These are phyloP conservation scores for Mortierella sp. DNA, from an alignment of 371 early-diverging fungal species.

Conservation along the genomic window DNA sequence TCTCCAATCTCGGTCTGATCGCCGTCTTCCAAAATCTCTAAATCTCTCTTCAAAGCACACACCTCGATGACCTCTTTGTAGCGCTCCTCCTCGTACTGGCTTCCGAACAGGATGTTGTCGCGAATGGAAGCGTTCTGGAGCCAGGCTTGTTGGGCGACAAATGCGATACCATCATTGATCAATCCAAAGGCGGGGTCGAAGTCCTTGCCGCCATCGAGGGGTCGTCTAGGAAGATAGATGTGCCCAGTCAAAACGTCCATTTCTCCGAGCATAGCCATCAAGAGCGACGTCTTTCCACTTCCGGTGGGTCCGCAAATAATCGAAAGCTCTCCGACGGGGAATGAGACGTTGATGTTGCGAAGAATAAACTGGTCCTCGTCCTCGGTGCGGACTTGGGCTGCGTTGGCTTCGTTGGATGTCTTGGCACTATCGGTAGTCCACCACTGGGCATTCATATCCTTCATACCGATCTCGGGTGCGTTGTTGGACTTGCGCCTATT, in stretches of 20 bases:
- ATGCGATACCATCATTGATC: conserved; percentile 73
- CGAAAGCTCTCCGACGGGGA: conserved; percentile 72
- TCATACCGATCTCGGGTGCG: conserved; percentile 64
- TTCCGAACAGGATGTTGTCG: conserved; percentile 91
- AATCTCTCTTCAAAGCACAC: conserved; percentile 81
- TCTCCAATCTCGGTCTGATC: conserved; percentile 96
- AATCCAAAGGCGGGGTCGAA: conserved; percentile 62
- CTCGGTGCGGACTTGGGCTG: conserved; percentile 37
- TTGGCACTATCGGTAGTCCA: conserved; percentile 50
- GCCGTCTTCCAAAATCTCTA: conserved; percentile 86
- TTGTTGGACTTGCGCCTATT: conserved; percentile 22
- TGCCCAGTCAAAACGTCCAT: conserved; percentile 68
- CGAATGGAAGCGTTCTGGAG: conserved; percentile 87
- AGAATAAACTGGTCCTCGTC: conserved; percentile 61
- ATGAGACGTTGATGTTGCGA: conserved; percentile 63
- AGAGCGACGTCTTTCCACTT: conserved; percentile 77
- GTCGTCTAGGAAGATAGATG: conserved; percentile 62
- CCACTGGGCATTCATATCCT: conserved; percentile 66
- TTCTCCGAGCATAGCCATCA: conserved; percentile 79
- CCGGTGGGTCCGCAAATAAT: conserved; percentile 75
- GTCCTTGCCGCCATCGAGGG: conserved; percentile 48
- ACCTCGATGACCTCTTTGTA: conserved; percentile 76
- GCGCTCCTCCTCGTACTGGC: conserved; percentile 71
- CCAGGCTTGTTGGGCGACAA: conserved; percentile 90
- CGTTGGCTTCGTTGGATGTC: conserved; percentile 15